These are phyloP conservation scores for Pseudocercospora macadamiae DNA, from an alignment of 2,329 filamentous ascomycete genomes.

Conservation along the genomic window DNA sequence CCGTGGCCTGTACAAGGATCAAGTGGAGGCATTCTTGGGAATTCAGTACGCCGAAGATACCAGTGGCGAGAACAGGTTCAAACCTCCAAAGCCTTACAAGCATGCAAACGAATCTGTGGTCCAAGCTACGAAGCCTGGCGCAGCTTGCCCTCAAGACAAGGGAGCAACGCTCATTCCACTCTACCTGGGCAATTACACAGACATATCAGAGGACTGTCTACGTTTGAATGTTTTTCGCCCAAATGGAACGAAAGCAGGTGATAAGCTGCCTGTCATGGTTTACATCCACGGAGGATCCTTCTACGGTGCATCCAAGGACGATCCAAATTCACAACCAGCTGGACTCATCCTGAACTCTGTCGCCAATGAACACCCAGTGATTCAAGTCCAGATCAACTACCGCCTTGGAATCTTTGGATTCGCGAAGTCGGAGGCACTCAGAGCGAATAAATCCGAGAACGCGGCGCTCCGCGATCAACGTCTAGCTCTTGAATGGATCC, in stretches of 20 bases:
- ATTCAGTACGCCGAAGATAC: conserved; percentile 39
- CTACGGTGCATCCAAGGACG: conserved; percentile 29
- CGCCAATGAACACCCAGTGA: conserved; percentile 45
- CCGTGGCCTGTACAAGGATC: conserved; percentile 25
- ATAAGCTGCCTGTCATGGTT: conserved; percentile 43
- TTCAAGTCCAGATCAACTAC: conserved; percentile 37
- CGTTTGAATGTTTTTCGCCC: conserved; percentile 33
- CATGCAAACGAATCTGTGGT: background rate
- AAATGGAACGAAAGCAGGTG: conserved; percentile 27
- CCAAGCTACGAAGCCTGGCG: background rate
- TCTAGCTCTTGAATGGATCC: conserved; percentile 62
- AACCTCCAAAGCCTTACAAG: conserved; percentile 29
- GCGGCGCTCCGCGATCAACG: conserved; percentile 61
- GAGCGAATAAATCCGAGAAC: conserved; percentile 39
- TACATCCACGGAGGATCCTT: conserved; percentile 34
- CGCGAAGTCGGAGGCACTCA: conserved; percentile 39
- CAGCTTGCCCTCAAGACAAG: conserved; percentile 1
- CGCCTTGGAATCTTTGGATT: conserved; percentile 46
- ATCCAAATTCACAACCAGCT: conserved; percentile 47
- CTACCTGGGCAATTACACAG: conserved; percentile 20
- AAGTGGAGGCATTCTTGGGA: conserved; percentile 37
- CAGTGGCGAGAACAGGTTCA: conserved; percentile 34
- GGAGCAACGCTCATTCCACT: conserved; percentile 4
- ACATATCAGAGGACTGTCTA: conserved; percentile 36
- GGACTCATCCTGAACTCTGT: conserved; percentile 52